Evolutionary conservation across 345 rosid species (phyloP).

Genomic region (Aquilaria yunnanensis): DNA sequence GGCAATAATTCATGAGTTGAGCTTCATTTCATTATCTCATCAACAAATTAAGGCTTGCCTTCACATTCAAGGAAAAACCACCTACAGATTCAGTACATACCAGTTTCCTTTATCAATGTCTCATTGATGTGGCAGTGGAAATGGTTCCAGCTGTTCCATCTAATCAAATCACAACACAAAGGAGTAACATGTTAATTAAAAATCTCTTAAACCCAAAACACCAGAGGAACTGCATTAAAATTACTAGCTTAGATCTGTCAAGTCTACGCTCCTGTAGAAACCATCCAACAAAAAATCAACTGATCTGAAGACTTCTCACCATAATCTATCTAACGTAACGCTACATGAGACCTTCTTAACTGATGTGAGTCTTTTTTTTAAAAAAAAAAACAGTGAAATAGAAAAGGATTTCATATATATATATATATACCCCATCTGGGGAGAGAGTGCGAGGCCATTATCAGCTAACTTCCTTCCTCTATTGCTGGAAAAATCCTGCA

Average conservation of each 20-base stretch:
- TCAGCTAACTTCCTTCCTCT: slow-evolving; percentile 33
- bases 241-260: background rate
- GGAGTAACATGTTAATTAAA: background rate
- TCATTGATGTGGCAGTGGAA: slow-evolving; percentile 40
- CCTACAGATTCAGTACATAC: slow-evolving; percentile 12
- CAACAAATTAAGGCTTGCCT: background rate
- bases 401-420: background rate
- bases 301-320: background rate
- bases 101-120: slow-evolving; percentile 39
- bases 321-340: background rate
- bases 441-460: slow-evolving; percentile 50
- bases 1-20: background rate
- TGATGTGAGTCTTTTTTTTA: background rate
- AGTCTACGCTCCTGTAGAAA: too few species aligned
- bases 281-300: background rate
- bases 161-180: slow-evolving; percentile 8
- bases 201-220: background rate
- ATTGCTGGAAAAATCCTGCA: background rate
- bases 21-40: background rate
- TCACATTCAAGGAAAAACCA: background rate
- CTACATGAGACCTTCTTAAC: background rate
- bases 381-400: background rate
- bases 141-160: slow-evolving; percentile 67
- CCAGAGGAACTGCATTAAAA: background rate
- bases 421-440: slow-evolving; percentile 48